A percentile compares a stretch with the other conserved stretches of the same genome.
Conservation (phyloP, 495 filamentous ascomycete genomes). For the Aspergillus incahuasiensis region DNA sequence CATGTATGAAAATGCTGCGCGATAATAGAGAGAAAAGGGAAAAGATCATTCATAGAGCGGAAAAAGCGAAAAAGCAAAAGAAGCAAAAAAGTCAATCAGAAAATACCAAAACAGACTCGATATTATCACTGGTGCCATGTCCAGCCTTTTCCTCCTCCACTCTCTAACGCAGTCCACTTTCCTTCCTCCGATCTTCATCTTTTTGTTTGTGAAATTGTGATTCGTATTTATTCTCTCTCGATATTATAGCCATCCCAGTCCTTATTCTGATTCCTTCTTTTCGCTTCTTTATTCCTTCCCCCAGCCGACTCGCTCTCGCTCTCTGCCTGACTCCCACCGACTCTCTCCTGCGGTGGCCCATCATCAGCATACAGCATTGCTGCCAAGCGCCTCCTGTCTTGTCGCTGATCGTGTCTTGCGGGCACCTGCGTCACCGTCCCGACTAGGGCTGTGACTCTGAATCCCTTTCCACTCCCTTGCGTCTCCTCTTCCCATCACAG, state of each 20-base stretch:
- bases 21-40: constrained; percentile 1
- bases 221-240: constrained; percentile 8
- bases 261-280: constrained; percentile 6
- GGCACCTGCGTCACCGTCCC: constrained; percentile 31
- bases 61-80: constrained; percentile 3
- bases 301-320: background rate
- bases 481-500: constrained; percentile 20
- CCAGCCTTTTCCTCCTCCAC: constrained; percentile 20
- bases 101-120: constrained; percentile 10
- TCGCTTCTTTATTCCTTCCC: background rate
- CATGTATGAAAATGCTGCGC: background rate
- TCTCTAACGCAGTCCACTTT: constrained; percentile 9
- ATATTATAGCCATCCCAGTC: constrained; percentile 5
- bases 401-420: constrained; percentile 26
- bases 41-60: background rate
- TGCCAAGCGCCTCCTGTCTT: constrained; percentile 24
- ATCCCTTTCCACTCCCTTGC: constrained; percentile 34
- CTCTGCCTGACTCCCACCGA: background rate
- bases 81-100: constrained; percentile 2
- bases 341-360: constrained; percentile 6
- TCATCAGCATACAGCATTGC: constrained; percentile 20
- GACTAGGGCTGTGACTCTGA: constrained; percentile 27
- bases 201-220: constrained; percentile 9
- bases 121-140: constrained; percentile 27
- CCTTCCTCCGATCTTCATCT: constrained; percentile 15